phyloP scores from a whole-genome alignment of 768 basidiomycete genomes.

The Pisolithus albus region DNA sequence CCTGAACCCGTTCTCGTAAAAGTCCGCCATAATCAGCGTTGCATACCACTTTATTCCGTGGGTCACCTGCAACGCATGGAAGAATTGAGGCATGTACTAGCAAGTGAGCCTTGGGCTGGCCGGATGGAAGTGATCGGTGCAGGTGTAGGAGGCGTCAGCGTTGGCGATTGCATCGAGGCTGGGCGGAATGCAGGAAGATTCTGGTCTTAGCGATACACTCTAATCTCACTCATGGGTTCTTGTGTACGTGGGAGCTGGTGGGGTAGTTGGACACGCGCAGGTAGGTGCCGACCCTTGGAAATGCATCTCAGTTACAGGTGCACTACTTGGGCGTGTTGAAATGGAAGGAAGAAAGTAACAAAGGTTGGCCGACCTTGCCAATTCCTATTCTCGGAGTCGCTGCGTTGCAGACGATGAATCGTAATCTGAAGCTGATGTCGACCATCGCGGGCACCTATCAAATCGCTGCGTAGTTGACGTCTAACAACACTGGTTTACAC shows the following conservation, averaged over 20 bases:
- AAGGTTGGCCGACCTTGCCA: not conserved
- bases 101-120: slow-evolving; percentile 37
- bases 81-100: slow-evolving; percentile 44
- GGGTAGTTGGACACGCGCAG: not conserved
- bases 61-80: slow-evolving; percentile 69
- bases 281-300: not conserved
- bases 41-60: slow-evolving; percentile 72
- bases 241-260: not conserved
- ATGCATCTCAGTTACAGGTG: not conserved
- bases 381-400: not conserved
- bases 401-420: not conserved
- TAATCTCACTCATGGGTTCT: slow-evolving; percentile 3
- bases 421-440: not conserved
- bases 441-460: too few species aligned
- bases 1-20: slow-evolving; percentile 52
- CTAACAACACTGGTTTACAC: too few species aligned
- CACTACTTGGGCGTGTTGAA: not conserved
- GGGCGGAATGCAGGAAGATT: slow-evolving; percentile 50
- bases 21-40: slow-evolving; percentile 49
- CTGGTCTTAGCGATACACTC: slow-evolving; percentile 29
- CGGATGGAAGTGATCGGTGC: slow-evolving; percentile 69
- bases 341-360: not conserved
- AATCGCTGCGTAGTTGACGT: too few species aligned
- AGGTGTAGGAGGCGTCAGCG: slow-evolving; percentile 79
- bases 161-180: slow-evolving; percentile 77